Conservation (phyloP, 805 yeast species). For the Candida saitoana region DNA sequence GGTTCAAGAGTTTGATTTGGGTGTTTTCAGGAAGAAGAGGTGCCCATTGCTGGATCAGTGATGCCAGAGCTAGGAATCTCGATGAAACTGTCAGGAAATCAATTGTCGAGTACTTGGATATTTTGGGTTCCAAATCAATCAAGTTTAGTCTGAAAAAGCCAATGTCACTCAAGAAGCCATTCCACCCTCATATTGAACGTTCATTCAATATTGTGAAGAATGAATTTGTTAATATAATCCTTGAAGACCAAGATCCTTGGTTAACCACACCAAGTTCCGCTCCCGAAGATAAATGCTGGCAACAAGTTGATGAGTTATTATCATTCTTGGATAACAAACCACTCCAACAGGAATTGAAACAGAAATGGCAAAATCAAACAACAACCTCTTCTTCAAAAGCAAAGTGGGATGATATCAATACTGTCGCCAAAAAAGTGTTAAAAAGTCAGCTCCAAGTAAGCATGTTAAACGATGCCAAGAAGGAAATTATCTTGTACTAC, state of each 20-base stretch:
- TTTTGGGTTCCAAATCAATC: conserved; percentile 46
- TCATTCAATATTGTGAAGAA: conserved; percentile 64
- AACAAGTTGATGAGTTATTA: conserved; percentile 49
- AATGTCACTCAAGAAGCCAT: conserved; percentile 65
- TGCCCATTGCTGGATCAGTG: conserved; percentile 98
- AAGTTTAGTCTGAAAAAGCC: conserved; percentile 42
- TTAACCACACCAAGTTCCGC: conserved; percentile 23
- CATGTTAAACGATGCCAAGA: conserved; percentile 63
- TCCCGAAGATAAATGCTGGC: conserved; percentile 47
- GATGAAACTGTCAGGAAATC: conserved; percentile 74
- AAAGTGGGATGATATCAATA: conserved; percentile 79
- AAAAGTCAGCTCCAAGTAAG: conserved; percentile 45
- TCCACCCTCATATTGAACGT: conserved; percentile 82
- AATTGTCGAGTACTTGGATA: conserved; percentile 79
- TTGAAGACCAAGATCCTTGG: conserved; percentile 91
- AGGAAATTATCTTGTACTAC: conserved; percentile 74
- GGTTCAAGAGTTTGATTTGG: conserved; percentile 84
- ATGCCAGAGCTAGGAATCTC: conserved; percentile 68
- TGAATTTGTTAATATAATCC: conserved; percentile 59
- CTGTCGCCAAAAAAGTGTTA: conserved; percentile 43
- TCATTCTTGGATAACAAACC: conserved; percentile 57
- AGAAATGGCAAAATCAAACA: conserved; percentile 49
- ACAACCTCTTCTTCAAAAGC: conserved; percentile 43
- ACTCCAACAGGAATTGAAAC: conserved; percentile 48
- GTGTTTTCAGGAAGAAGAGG: conserved; percentile 98